Percentiles rank a stretch among this genome's conserved stretches.
Conservation (phyloP, 2,329 filamentous ascomycete species). For the Cladophialophora yegresii region DNA sequence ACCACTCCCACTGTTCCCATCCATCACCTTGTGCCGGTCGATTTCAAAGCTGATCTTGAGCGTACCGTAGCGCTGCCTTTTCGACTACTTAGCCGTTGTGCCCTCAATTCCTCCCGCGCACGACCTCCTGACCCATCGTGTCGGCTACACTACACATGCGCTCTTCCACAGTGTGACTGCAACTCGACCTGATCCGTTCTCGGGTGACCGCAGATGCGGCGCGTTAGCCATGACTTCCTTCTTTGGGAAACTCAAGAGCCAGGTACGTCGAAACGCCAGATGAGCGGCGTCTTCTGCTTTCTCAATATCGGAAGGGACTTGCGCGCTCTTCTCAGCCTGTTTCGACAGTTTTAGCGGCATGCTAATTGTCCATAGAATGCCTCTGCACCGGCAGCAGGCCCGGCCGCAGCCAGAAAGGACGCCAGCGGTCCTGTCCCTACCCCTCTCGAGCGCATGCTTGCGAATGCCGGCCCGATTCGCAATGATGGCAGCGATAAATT, state of each 20-base stretch:
- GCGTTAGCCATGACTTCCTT: constrained; percentile 52
- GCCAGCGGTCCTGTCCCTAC: constrained; percentile 58
- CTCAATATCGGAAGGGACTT: not conserved
- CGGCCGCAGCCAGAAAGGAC: constrained; percentile 59
- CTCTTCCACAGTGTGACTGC: constrained; percentile 19
- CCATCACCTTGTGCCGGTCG: constrained; percentile 7
- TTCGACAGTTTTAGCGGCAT: not conserved
- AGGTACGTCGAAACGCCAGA: constrained; percentile 30
- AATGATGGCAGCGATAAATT: constrained; percentile 95
- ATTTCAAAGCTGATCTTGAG: constrained; percentile 24
- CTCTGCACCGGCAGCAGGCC: constrained; percentile 23
- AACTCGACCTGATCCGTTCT: constrained; percentile 8
- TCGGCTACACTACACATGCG: constrained; percentile 16
- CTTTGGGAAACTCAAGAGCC: constrained; percentile 57
- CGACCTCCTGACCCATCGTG: not conserved
- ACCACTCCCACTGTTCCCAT: constrained; percentile 4
- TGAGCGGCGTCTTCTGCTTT: not conserved
- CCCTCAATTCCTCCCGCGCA: constrained; percentile 5
- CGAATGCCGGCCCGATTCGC: constrained; percentile 76
- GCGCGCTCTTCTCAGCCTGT: not conserved
- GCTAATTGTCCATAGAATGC: constrained; percentile 34
- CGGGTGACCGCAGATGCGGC: constrained; percentile 36
- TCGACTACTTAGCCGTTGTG: constrained; percentile 3
- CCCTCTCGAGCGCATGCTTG: constrained; percentile 72
- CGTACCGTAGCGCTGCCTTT: constrained; percentile 14